Evolutionary conservation across 2,329 filamentous ascomycete species (phyloP), one percentile per base, ranked within the genome.

Genomic region (Aspergillus fumigatus): DNA sequence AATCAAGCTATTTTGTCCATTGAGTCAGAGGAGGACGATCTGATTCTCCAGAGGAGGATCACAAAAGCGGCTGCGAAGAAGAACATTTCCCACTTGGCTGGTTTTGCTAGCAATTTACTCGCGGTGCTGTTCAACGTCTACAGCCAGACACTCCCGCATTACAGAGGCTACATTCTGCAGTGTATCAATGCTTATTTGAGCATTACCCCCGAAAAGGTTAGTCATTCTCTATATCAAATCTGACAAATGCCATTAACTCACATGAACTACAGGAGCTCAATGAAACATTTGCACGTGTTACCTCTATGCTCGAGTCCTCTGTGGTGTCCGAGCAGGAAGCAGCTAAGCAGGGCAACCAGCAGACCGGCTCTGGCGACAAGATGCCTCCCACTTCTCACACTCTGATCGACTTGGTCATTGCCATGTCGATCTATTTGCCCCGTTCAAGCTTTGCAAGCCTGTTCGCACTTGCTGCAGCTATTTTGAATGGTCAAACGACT

Each of bases 81-180:
- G 74, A 97, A 97, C 69, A 77, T 97, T 41, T 79, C 85, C n/a
- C 88, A 96, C 70, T 80, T 99, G 11, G 86, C 90, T 17, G 79
- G 79, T 1, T 92, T 94, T 69, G 83, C 93, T 1, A 88, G 88
- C 59, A 97, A 97, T 67, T 84, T 99, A 75, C 84, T 99, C 45
- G 92, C 94, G 6, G 93, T 97, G 0, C 79, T 99, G n/a, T 97
- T 99, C 81, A 99, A 99, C 70, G 93, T 99, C 48, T 99, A 99
- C 77, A 96, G 90, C 62, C 90, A 97, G 73, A 99, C 94, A 0
- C 81, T 99, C 26, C 93, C 94, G 2, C 91, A 97, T 69, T 94
- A 90, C 68, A 84, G 94, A 64, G 92, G 91, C 0, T 91, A 90
- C 21, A 94, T 99, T 53, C 80, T 99, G 35, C 90, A 93, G 71